phyloP scores from a whole-genome alignment of 2,329 filamentous ascomycete species.

The Colletotrichum euphorbiae region DNA sequence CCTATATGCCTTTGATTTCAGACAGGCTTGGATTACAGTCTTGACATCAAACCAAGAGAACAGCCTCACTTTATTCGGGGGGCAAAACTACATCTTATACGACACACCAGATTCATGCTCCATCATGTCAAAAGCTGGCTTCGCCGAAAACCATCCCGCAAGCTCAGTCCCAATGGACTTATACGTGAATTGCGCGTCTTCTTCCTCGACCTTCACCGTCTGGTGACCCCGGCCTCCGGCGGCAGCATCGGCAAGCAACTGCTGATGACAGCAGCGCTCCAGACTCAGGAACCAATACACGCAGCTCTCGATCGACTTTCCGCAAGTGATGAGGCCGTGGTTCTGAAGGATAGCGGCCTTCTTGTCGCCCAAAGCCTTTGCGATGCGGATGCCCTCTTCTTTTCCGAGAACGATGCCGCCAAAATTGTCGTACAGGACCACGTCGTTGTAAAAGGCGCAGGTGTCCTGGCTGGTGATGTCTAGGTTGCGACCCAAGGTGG shows the following conservation, averaged over 20 bases:
- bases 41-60: not conserved
- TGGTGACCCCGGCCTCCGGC: conserved; percentile 70
- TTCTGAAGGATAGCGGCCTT: conserved; percentile 67
- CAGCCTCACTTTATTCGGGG: no score
- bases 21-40: not conserved
- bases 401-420: conserved; percentile 64
- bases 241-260: conserved; percentile 68
- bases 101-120: conserved; percentile 30
- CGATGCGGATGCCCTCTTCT: conserved; percentile 64
- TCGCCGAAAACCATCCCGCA: conserved; percentile 78
- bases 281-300: conserved; percentile 67
- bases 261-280: conserved; percentile 60
- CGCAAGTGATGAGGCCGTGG: conserved; percentile 66
- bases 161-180: conserved; percentile 70
- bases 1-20: no score
- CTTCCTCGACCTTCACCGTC: conserved; percentile 75
- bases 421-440: conserved; percentile 59
- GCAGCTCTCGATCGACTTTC: conserved; percentile 60
- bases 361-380: conserved; percentile 56
- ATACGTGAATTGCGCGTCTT: conserved; percentile 76
- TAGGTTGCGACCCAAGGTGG: conserved; percentile 68
- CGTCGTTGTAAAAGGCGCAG: conserved; percentile 68
- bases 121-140: conserved; percentile 75
- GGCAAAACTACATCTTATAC: conserved; percentile 23
- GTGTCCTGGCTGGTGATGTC: conserved; percentile 76